A percentile compares a stretch with the other conserved stretches of the same genome.
Conservation (phyloP, 2,329 filamentous ascomycete species). For the Beauveria pseudobassiana region DNA sequence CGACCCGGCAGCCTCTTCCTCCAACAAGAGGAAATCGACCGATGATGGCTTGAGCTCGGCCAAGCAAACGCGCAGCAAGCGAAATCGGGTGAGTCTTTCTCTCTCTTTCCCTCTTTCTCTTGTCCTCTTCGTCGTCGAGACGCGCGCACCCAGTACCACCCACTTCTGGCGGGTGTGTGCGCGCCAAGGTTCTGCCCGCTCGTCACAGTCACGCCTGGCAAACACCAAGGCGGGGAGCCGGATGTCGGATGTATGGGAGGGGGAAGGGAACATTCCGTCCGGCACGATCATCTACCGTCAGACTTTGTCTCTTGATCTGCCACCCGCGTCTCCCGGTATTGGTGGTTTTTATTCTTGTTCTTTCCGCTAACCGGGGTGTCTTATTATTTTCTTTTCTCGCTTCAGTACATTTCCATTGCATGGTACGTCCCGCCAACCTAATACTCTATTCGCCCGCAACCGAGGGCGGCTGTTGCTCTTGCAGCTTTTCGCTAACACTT, state of each 20-base stretch:
- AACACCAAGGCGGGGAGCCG: neutral
- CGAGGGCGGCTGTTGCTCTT: neutral
- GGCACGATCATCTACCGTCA: neutral
- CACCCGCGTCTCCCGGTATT: neutral
- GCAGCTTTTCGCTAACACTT: neutral
- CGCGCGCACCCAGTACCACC: neutral
- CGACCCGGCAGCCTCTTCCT: conserved; percentile 16
- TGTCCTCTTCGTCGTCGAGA: neutral
- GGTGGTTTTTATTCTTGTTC: neutral
- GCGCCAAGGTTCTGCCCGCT: neutral
- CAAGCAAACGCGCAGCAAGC: conserved; percentile 52
- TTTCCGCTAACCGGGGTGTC: conserved; percentile 1
- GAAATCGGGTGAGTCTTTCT: conserved; percentile 43
- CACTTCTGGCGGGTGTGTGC: neutral
- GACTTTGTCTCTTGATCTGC: neutral
- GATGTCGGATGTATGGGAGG: neutral
- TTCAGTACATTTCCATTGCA: conserved; percentile 53
- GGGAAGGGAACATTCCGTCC: no score
- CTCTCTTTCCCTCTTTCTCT: neutral
- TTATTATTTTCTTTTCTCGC: neutral
- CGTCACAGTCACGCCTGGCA: neutral
- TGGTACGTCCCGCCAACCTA: conserved; percentile 36
- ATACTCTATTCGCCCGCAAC: neutral
- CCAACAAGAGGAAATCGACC: conserved; percentile 31
- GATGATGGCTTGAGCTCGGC: conserved; percentile 30